phyloP scores from a whole-genome alignment of 1,284 basidiomycete genomes.

The Xanthoconium separans region DNA sequence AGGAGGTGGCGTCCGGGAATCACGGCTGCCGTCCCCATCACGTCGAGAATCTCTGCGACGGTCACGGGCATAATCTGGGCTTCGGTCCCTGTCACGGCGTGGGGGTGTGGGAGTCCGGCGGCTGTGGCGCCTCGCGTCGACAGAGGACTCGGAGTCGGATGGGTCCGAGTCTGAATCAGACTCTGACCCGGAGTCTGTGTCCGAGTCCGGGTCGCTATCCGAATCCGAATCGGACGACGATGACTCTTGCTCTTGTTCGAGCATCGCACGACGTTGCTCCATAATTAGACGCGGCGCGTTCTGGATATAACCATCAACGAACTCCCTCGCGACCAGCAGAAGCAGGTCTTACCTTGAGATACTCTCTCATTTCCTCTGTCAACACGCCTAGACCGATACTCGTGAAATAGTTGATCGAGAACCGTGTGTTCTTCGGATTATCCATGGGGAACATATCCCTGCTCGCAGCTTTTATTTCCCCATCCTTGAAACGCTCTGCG shows the following conservation, averaged over 20 bases:
- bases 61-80: conserved; percentile 17
- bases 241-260: conserved; percentile 71
- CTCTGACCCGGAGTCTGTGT: conserved; percentile 42
- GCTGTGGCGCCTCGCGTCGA: conserved; percentile 36
- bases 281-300: conserved; percentile 90
- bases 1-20: conserved; percentile 28
- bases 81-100: conserved; percentile 26
- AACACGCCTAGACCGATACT: conserved; percentile 88
- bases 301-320: conserved; percentile 39
- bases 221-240: conserved; percentile 48
- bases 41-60: conserved; percentile 10
- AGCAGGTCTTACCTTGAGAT: conserved; percentile 68
- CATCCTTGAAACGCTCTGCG: conserved; percentile 84
- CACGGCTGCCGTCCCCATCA: conserved; percentile 18
- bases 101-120: conserved; percentile 38
- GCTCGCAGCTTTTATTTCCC: conserved; percentile 76
- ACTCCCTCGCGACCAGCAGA: background rate
- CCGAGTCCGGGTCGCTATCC: conserved; percentile 34
- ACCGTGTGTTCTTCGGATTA: conserved; percentile 94
- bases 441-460: conserved; percentile 93
- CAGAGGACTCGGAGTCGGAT: conserved; percentile 36
- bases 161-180: conserved; percentile 44
- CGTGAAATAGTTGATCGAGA: conserved; percentile 98
- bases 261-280: conserved; percentile 86
- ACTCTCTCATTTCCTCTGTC: conserved; percentile 96